Evolutionary conservation across 2,329 filamentous ascomycete genomes (phyloP).

Genomic region (Epichloe hybrida): DNA sequence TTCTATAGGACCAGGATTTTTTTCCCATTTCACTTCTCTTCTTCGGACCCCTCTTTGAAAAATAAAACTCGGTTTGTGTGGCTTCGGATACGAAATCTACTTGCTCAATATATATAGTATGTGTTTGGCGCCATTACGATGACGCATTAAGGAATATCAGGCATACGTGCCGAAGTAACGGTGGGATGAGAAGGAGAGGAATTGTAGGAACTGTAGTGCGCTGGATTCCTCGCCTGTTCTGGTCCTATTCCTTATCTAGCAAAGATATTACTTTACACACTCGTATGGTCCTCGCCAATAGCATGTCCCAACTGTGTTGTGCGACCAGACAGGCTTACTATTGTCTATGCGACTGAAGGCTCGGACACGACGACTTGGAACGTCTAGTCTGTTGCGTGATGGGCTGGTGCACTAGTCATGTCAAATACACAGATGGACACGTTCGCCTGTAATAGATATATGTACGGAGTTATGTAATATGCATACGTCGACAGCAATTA

Average conservation of each 20-base stretch:
- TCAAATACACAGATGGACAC: too few species aligned
- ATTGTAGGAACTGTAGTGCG: conserved; percentile 4
- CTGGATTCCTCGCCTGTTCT: conserved; percentile 5
- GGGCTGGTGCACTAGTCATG: too few species aligned
- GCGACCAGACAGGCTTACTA: too few species aligned
- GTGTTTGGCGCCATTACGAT: conserved; percentile 9
- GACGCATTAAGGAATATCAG: conserved; percentile 7
- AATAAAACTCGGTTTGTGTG: neutral
- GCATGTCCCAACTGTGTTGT: too few species aligned
- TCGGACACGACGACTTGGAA: too few species aligned
- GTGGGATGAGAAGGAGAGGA: conserved; percentile 3
- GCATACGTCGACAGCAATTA: too few species aligned
- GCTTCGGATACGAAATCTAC: neutral
- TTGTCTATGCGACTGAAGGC: too few species aligned
- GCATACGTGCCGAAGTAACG: conserved; percentile 2
- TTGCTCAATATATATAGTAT: conserved; percentile 1
- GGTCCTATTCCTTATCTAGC: neutral
- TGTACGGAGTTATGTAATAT: too few species aligned
- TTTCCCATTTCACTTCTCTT: conserved; percentile 4
- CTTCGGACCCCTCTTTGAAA: neutral
- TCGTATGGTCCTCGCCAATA: neutral
- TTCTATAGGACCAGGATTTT: conserved; percentile 5
- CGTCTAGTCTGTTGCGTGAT: too few species aligned
- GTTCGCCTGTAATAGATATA: too few species aligned
- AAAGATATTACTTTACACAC: neutral